Percentiles rank a stretch among this genome's conserved stretches.
Evolutionary conservation across 2,329 filamentous ascomycete species (phyloP).

Genomic region (Leptodontidium sp.): DNA sequence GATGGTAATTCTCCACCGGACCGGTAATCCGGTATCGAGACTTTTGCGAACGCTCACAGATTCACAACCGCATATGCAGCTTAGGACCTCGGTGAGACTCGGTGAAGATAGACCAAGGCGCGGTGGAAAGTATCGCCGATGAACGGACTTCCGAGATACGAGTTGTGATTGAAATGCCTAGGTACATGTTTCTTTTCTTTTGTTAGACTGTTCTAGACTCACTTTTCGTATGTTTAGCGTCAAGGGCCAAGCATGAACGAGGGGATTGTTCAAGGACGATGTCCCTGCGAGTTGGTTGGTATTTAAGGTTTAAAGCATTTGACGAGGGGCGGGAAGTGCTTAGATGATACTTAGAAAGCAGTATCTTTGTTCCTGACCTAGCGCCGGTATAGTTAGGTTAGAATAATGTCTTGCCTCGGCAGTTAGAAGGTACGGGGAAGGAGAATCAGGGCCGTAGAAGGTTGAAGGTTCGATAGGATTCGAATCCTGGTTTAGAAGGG

Average conservation of each 20-base stretch:
- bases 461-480: no score
- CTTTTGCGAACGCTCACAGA: background rate
- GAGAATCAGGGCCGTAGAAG: no score
- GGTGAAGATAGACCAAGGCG: no score
- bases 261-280: background rate
- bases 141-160: background rate
- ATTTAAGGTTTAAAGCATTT: constrained; percentile 9
- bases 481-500: no score
- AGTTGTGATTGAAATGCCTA: background rate
- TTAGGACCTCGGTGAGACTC: no score
- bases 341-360: background rate
- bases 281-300: background rate
- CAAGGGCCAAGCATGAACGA: no score
- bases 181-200: background rate
- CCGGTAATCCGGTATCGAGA: background rate
- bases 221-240: no score
- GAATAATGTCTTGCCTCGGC: background rate
- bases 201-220: no score
- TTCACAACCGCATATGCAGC: no score
- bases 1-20: background rate
- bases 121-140: no score
- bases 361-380: background rate
- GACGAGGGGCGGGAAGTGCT: background rate
- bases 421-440: no score
- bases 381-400: background rate